These are phyloP conservation scores for Pyrenopolyporus hunteri DNA, from an alignment of 495 filamentous ascomycete genomes.

Conservation along the genomic window DNA sequence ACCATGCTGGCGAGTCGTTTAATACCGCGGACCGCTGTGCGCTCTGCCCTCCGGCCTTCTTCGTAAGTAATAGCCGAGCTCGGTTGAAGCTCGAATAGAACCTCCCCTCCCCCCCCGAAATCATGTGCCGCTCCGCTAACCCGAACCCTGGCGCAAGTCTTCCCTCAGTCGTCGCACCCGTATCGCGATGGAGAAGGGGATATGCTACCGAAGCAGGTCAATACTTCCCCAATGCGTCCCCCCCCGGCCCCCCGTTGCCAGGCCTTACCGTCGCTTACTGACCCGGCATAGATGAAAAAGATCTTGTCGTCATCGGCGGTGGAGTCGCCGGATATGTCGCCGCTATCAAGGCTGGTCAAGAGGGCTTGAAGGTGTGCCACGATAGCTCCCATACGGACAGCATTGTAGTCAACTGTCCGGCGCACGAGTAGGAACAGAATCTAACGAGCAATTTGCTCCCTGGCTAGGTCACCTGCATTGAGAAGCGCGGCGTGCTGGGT, in stretches of 20 bases:
- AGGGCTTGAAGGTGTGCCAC: constrained; percentile 84
- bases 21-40: constrained; percentile 69
- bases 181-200: constrained; percentile 66
- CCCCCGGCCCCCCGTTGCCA: neutral
- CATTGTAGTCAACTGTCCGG: neutral
- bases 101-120: neutral
- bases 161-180: constrained; percentile 63
- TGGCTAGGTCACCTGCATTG: constrained; percentile 90
- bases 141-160: constrained; percentile 48
- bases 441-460: constrained; percentile 25
- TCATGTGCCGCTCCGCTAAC: constrained; percentile 44
- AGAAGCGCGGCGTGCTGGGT: constrained; percentile 94
- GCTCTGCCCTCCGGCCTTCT: constrained; percentile 65
- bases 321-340: constrained; percentile 99
- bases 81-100: neutral
- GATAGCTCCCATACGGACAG: constrained; percentile 3
- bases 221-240: constrained; percentile 39
- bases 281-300: constrained; percentile 73
- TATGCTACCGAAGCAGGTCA: constrained; percentile 84
- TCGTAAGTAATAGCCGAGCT: constrained; percentile 50
- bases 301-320: constrained; percentile 93
- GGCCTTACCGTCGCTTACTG: constrained; percentile 29
- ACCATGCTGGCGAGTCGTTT: constrained; percentile 75
- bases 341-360: constrained; percentile 98
- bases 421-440: neutral